These are phyloP conservation scores for Septoria linicola DNA, from an alignment of 2,329 filamentous ascomycete genomes.

Conservation along the genomic window DNA sequence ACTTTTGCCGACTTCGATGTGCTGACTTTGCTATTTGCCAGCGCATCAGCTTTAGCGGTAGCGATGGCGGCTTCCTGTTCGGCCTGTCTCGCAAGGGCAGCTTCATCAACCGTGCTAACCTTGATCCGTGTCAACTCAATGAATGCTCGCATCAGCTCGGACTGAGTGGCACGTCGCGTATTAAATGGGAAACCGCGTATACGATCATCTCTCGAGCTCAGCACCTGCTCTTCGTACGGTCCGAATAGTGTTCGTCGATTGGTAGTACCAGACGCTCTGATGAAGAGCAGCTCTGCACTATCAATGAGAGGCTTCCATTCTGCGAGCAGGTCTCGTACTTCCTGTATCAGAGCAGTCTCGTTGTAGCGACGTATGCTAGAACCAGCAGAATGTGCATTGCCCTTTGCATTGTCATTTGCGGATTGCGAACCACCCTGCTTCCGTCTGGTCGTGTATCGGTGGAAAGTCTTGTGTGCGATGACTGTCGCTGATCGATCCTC, in stretches of 20 bases:
- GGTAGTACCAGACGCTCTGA: constrained; percentile 81
- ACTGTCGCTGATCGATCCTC: constrained; percentile 84
- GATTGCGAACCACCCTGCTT: constrained; percentile 97
- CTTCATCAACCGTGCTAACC: constrained; percentile 72
- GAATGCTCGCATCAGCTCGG: constrained; percentile 90
- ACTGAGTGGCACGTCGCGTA: constrained; percentile 86
- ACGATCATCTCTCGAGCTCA: constrained; percentile 74
- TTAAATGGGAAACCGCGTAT: constrained; percentile 90
- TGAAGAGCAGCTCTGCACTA: constrained; percentile 78
- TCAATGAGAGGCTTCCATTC: constrained; percentile 89
- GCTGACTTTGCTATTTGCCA: constrained; percentile 45
- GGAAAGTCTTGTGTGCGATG: constrained; percentile 94
- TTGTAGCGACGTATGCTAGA: constrained; percentile 89
- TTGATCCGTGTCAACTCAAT: constrained; percentile 92
- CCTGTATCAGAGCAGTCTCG: constrained; percentile 83
- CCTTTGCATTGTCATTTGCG: constrained; percentile 90
- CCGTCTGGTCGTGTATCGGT: constrained; percentile 90
- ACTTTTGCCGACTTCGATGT: constrained; percentile 62
- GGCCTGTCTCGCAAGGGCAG: constrained; percentile 52
- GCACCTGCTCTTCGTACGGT: constrained; percentile 82
- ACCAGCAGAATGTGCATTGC: constrained; percentile 89
- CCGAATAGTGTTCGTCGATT: constrained; percentile 88
- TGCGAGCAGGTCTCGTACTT: constrained; percentile 74
- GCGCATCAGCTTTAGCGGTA: constrained; percentile 40
- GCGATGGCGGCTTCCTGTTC: constrained; percentile 47